phyloP scores from a whole-genome alignment of 257 asterid genomes.

The Gentiana macrophylla region DNA sequence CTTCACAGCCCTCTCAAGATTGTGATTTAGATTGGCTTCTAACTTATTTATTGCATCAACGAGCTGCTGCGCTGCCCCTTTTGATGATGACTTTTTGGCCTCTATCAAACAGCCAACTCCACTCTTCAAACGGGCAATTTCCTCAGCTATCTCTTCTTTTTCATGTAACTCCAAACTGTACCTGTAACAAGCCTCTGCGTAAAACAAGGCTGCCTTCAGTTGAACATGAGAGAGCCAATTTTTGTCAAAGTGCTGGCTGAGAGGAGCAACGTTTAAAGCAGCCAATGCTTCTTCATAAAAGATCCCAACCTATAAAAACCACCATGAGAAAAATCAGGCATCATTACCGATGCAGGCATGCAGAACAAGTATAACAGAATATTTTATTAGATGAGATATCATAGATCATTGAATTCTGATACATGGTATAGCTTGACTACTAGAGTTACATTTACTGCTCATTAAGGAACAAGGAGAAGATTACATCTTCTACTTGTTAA shows the following conservation, averaged over 20 bases:
- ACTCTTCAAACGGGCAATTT: conserved; percentile 89
- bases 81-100: conserved; percentile 69
- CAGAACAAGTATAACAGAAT: too few species aligned
- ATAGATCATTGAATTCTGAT: too few species aligned
- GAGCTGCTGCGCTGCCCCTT: conserved; percentile 85
- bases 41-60: conserved; percentile 65
- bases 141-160: conserved; percentile 96
- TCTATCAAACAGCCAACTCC: conserved; percentile 63
- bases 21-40: conserved; percentile 53
- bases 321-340: conserved; percentile 5
- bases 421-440: too few species aligned
- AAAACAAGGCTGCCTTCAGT: conserved; percentile 86
- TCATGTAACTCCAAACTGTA: conserved; percentile 83
- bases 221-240: conserved; percentile 88
- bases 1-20: conserved; percentile 84
- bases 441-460: too few species aligned
- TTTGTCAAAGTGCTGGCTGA: conserved; percentile 88
- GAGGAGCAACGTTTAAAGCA: conserved; percentile 60
- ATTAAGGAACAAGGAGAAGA: too few species aligned
- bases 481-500: too few species aligned
- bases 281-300: conserved; percentile 90
- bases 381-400: too few species aligned
- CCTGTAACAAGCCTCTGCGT: conserved; percentile 92
- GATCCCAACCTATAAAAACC: conserved; percentile 53
- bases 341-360: background rate